A percentile compares a stretch with the other conserved stretches of the same genome.
Evolutionary conservation across 78 protist species (phyloP).

Genomic region (Pigoraptor vietnamica): DNA sequence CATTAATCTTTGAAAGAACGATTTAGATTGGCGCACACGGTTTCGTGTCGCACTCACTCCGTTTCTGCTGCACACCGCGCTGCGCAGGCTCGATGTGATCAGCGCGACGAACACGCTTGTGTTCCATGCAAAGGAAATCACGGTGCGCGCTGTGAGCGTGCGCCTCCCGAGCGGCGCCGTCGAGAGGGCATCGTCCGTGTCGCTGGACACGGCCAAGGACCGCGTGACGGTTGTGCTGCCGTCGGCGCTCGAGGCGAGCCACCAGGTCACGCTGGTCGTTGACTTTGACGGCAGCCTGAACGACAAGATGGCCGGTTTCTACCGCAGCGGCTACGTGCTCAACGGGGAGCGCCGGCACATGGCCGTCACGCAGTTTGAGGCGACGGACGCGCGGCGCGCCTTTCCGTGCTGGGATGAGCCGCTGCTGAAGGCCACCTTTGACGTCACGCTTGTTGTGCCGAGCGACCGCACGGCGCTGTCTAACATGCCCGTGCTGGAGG

Average conservation of each 20-base stretch:
- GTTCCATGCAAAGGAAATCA: conserved; percentile 11
- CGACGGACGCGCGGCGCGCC: conserved; percentile 69
- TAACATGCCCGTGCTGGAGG: conserved; percentile 39
- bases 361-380: conserved; percentile 80
- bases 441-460: neutral
- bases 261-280: neutral
- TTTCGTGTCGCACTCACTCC: too few relatives aligned
- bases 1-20: too few relatives aligned
- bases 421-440: conserved; percentile 20
- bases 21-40: too few relatives aligned
- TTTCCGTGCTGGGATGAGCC: conserved; percentile 83
- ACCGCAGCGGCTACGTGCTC: conserved; percentile 40
- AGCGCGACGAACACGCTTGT: neutral
- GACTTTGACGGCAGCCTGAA: conserved; percentile 45
- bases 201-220: too few relatives aligned
- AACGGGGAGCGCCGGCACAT: conserved; percentile 32
- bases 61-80: too few relatives aligned
- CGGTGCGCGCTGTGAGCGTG: neutral
- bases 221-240: too few relatives aligned
- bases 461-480: neutral
- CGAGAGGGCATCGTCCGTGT: too few relatives aligned
- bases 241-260: too few relatives aligned
- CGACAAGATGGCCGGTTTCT: conserved; percentile 66
- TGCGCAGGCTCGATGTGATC: neutral
- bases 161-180: neutral